These are phyloP conservation scores for Anthostomella pinea DNA, from an alignment of 2,329 filamentous ascomycete genomes.

Conservation along the genomic window DNA sequence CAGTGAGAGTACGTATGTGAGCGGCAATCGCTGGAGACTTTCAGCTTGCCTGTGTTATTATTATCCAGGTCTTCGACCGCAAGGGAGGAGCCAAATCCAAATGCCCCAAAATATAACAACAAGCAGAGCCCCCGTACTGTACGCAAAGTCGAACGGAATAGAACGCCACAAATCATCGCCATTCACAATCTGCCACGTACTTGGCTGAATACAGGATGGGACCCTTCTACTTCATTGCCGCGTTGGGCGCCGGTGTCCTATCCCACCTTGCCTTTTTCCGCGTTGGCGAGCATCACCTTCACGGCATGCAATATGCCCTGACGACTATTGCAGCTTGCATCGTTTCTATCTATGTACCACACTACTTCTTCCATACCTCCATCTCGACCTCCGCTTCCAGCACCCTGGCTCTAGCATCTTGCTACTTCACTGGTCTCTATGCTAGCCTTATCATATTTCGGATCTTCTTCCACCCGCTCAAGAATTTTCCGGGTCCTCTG, in stretches of 20 bases:
- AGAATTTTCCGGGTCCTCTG: slow-evolving; percentile 10
- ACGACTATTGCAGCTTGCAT: neutral
- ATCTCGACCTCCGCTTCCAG: neutral
- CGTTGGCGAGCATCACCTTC: slow-evolving; percentile 13
- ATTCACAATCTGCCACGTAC: slow-evolving; percentile 5
- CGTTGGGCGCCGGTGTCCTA: slow-evolving; percentile 4
- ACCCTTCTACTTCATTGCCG: slow-evolving; percentile 5
- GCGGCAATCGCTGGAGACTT: no score
- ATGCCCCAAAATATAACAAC: no score
- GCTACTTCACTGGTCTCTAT: slow-evolving; percentile 8
- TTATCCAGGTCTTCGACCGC: no score
- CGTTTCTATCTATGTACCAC: no score
- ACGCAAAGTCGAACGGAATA: no score
- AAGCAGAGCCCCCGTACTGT: no score
- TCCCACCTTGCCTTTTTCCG: slow-evolving; percentile 9
- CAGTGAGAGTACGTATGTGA: no score
- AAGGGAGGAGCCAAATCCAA: no score
- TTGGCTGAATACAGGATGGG: slow-evolving; percentile 5
- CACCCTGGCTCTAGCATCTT: neutral
- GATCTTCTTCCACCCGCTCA: slow-evolving; percentile 11
- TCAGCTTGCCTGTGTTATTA: no score
- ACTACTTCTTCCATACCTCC: no score
- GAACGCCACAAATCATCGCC: slow-evolving; percentile 7
- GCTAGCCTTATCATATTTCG: slow-evolving; percentile 10
- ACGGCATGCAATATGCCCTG: slow-evolving; percentile 4